phyloP scores from a whole-genome alignment of 805 yeast genomes.

The Yarrowia sp. region DNA sequence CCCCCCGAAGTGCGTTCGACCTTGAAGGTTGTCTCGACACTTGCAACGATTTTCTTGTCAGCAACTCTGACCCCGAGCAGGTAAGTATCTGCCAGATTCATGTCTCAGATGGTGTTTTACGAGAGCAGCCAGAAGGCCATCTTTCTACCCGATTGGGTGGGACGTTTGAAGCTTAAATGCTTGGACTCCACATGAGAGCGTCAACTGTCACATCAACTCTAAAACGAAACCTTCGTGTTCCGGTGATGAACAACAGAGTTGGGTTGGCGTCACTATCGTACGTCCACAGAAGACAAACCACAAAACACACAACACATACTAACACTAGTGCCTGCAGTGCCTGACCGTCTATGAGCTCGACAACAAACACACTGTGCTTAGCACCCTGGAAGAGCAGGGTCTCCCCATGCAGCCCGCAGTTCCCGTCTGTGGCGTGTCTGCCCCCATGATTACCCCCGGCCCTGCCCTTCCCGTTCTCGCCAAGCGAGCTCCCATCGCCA shows the following conservation, averaged over 20 bases:
- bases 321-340: slow-evolving; percentile 21
- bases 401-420: background rate
- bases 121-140: background rate
- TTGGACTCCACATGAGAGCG: background rate
- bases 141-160: background rate
- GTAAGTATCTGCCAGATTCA: background rate
- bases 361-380: background rate
- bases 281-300: no score
- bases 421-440: slow-evolving; percentile 3
- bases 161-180: background rate
- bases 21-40: background rate
- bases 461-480: background rate
- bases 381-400: slow-evolving; percentile 11
- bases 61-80: slow-evolving; percentile 18
- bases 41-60: slow-evolving; percentile 7
- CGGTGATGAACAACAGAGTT: background rate
- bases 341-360: slow-evolving; percentile 5
- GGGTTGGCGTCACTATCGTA: no score
- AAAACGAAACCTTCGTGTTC: background rate
- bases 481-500: slow-evolving; percentile 15
- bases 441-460: slow-evolving; percentile 22
- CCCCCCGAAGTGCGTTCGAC: background rate
- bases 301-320: background rate
- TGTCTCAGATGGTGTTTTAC: background rate
- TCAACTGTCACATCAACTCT: background rate